These are phyloP conservation scores for Pyrenophora teres DNA, from an alignment of 2,329 filamentous ascomycete species.

Conservation along the genomic window DNA sequence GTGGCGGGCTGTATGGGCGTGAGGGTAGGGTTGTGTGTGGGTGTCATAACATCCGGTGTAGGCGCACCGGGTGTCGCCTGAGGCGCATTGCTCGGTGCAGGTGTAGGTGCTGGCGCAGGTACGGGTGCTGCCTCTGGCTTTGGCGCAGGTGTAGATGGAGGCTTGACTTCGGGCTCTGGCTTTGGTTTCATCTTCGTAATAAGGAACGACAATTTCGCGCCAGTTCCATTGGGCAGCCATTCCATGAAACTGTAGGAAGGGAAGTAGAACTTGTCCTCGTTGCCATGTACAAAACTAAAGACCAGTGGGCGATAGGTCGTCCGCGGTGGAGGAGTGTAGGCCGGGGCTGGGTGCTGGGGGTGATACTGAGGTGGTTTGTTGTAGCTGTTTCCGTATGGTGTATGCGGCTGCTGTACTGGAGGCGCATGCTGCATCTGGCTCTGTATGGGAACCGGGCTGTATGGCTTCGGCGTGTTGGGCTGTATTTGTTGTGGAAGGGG, in stretches of 20 bases:
- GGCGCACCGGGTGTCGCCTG: conserved; percentile 11
- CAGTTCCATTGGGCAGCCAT: conserved; percentile 63
- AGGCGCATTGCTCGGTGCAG: conserved; percentile 3
- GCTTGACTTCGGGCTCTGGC: conserved; percentile 45
- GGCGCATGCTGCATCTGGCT: conserved; percentile 24
- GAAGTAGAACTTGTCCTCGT: conserved; percentile 76
- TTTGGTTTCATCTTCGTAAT: conserved; percentile 68
- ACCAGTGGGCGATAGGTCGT: conserved; percentile 50
- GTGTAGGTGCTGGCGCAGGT: neutral
- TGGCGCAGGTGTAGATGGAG: too few species aligned
- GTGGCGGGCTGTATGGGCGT: conserved; percentile 22
- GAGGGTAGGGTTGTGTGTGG: conserved; percentile 1
- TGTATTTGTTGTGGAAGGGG: conserved; percentile 19
- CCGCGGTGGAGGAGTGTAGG: conserved; percentile 48
- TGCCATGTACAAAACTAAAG: conserved; percentile 48
- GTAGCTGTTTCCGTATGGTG: conserved; percentile 30
- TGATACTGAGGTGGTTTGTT: conserved; percentile 29
- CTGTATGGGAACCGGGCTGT: conserved; percentile 9
- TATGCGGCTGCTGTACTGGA: conserved; percentile 23
- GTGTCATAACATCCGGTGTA: conserved; percentile 8
- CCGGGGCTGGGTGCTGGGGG: conserved; percentile 31
- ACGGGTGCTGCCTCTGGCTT: neutral
- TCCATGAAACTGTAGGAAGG: conserved; percentile 79
- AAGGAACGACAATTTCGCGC: conserved; percentile 75
- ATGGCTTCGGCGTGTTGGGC: conserved; percentile 10